Evolutionary conservation across 805 yeast genomes (phyloP).

Genomic region (Lipomyces kockii): DNA sequence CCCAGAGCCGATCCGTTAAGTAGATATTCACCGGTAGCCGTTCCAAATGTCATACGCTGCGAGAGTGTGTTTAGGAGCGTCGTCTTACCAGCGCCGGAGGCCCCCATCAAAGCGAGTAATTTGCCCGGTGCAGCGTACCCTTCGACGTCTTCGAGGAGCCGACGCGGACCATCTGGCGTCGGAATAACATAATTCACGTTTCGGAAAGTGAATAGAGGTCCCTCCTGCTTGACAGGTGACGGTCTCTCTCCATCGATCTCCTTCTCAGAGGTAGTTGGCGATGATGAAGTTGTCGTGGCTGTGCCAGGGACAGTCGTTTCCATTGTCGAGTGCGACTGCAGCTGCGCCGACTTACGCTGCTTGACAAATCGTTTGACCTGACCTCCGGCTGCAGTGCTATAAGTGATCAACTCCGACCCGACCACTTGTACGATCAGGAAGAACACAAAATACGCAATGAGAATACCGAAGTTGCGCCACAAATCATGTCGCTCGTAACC

Average conservation of each 20-base stretch:
- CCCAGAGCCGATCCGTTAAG: conserved; percentile 67
- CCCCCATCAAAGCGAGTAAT: conserved; percentile 68
- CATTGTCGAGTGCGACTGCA: not conserved
- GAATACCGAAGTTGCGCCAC: conserved; percentile 69
- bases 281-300: not conserved
- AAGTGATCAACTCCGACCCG: conserved; percentile 22
- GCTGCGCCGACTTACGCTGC: not conserved
- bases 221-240: not conserved
- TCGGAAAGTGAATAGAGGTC: conserved; percentile 33
- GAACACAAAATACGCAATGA: conserved; percentile 57
- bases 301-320: not conserved
- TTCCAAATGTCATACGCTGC: conserved; percentile 70
- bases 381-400: conserved; percentile 1
- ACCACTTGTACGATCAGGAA: conserved; percentile 58
- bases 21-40: conserved; percentile 66
- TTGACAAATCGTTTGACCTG: conserved; percentile 7
- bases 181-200: conserved; percentile 38
- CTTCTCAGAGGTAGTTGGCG: not conserved
- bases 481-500: conserved; percentile 54
- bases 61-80: conserved; percentile 72
- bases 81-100: conserved; percentile 80
- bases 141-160: conserved; percentile 61
- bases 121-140: conserved; percentile 78
- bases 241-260: not conserved
- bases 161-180: conserved; percentile 44